Conservation (phyloP, 2,329 filamentous ascomycete genomes). For the Nakataea oryzae region DNA sequence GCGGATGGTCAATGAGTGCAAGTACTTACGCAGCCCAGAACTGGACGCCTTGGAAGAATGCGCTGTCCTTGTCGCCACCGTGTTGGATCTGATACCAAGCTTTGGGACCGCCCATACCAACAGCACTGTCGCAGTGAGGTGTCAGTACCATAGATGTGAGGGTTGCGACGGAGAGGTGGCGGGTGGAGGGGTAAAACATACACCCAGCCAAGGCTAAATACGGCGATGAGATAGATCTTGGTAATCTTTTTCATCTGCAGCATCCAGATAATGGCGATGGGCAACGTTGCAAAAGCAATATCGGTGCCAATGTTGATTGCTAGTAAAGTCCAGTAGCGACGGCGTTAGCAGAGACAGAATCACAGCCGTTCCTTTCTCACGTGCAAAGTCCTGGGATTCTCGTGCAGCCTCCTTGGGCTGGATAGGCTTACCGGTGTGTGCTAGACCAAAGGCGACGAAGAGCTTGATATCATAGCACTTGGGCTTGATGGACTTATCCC, state of each 20-base stretch:
- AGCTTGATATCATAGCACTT: slow-evolving; percentile 1
- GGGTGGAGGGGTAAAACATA: not conserved
- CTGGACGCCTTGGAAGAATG: not conserved
- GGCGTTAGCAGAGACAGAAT: not conserved
- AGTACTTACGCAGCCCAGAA: not conserved
- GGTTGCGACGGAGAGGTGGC: too few species aligned
- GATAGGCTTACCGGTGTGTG: not conserved
- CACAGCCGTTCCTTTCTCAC: too few species aligned
- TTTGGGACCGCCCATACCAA: not conserved
- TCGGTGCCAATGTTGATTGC: not conserved
- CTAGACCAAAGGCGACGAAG: not conserved
- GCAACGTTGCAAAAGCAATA: not conserved
- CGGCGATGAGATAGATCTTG: not conserved
- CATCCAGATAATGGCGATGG: slow-evolving; percentile 2
- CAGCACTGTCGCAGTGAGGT: not conserved
- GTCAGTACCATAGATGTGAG: not conserved
- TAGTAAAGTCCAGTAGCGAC: not conserved
- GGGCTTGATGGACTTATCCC: not conserved
- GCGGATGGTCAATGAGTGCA: too few species aligned
- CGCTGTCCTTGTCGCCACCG: not conserved
- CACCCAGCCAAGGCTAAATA: not conserved
- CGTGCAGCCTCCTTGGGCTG: too few species aligned
- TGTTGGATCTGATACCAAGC: not conserved
- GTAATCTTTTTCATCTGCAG: not conserved
- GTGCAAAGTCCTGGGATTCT: too few species aligned